Conservation (phyloP, 106 monocot species). For the Iris macrosiphon region DNA sequence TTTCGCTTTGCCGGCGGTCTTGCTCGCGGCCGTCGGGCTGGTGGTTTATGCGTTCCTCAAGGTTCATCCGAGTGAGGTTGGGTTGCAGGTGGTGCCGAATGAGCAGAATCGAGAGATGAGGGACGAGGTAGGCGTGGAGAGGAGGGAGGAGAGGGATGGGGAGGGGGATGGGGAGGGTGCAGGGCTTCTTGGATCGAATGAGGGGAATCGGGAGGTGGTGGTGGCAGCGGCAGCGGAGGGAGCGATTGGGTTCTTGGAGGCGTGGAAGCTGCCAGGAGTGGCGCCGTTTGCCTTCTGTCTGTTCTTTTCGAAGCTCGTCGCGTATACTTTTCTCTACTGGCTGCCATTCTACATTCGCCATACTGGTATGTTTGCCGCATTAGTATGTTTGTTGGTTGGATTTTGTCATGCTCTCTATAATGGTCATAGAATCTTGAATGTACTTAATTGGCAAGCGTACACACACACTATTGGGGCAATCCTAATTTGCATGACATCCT, state of each 20-base stretch:
- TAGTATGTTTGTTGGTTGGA: too few relatives aligned
- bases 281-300: constrained; percentile 76
- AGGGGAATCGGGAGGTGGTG: not conserved
- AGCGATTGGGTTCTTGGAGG: constrained; percentile 86
- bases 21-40: constrained; percentile 32
- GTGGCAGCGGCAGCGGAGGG: not conserved
- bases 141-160: constrained; percentile 13
- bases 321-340: constrained; percentile 95
- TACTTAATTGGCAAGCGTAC: too few relatives aligned
- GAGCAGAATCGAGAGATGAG: constrained; percentile 19
- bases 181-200: constrained; percentile 12
- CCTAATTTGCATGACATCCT: too few relatives aligned
- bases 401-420: too few relatives aligned
- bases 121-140: constrained; percentile 44
- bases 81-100: constrained; percentile 9
- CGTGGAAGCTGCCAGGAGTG: constrained; percentile 82
- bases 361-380: constrained; percentile 37
- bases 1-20: constrained; percentile 53
- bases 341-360: constrained; percentile 90
- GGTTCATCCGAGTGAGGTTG: constrained; percentile 46
- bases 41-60: constrained; percentile 50
- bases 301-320: constrained; percentile 97
- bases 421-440: too few relatives aligned
- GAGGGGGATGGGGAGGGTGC: too few relatives aligned
- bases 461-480: too few relatives aligned